Percentiles rank a stretch among this genome's conserved stretches.
Conservation (phyloP, 2,329 filamentous ascomycete genomes). For the Colletotrichum orbiculare region DNA sequence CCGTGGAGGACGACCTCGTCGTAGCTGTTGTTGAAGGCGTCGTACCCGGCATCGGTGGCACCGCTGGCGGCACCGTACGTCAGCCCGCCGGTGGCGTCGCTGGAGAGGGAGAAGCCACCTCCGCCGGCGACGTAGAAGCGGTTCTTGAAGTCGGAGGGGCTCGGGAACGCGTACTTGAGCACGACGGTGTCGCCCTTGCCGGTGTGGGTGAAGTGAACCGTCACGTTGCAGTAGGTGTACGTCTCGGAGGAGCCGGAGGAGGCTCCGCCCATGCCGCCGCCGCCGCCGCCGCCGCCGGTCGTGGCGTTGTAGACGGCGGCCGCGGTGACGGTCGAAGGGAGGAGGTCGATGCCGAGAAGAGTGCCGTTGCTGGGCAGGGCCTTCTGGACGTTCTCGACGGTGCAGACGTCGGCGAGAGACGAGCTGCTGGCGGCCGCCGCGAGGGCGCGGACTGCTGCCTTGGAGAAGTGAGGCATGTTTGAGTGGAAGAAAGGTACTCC, state of each 20-base stretch:
- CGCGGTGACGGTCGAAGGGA: constrained; percentile 32
- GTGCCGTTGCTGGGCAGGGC: constrained; percentile 40
- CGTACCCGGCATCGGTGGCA: constrained; percentile 62
- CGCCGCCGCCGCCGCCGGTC: constrained; percentile 39
- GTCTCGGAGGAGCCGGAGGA: constrained; percentile 42
- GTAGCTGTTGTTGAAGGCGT: constrained; percentile 53
- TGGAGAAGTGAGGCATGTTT: constrained; percentile 20
- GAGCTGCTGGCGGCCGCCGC: constrained; percentile 35
- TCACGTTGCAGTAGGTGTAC: constrained; percentile 58
- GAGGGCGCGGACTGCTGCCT: constrained; percentile 13
- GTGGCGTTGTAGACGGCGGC: constrained; percentile 35
- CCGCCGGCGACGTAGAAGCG: constrained; percentile 58
- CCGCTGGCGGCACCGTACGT: constrained; percentile 59
- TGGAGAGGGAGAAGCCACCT: constrained; percentile 51
- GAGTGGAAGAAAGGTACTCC: neutral
- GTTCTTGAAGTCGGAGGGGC: constrained; percentile 55
- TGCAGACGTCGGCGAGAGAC: constrained; percentile 40
- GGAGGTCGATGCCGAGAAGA: constrained; percentile 43
- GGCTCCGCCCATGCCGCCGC: constrained; percentile 44
- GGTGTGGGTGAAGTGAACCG: constrained; percentile 56
- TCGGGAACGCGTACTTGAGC: constrained; percentile 55
- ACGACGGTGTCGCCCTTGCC: constrained; percentile 48
- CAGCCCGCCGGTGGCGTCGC: constrained; percentile 51
- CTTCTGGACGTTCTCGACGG: constrained; percentile 38
- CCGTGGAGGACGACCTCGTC: constrained; percentile 49